A percentile compares a stretch with the other conserved stretches of the same genome.
Evolutionary conservation across 179 eudicot genomes (phyloP).

Genomic region (Actinidia chinensis): DNA sequence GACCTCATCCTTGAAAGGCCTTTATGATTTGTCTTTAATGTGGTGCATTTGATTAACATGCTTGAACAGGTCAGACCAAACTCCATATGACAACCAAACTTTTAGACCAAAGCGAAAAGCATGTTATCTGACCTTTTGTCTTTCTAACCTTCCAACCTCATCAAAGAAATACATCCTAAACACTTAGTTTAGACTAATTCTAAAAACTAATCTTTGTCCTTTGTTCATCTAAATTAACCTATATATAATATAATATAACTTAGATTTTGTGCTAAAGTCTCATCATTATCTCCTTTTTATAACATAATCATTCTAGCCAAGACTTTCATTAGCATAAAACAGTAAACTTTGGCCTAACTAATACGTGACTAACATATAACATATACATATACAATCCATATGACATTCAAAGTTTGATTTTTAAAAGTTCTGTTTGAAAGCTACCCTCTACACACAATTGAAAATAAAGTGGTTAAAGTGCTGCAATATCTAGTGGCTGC

Average conservation of each 20-base stretch:
- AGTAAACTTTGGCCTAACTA: neutral
- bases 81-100: slow-evolving; percentile 12
- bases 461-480: slow-evolving; percentile 18
- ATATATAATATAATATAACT: neutral
- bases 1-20: neutral
- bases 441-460: neutral
- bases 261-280: slow-evolving; percentile 12
- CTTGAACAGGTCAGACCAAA: slow-evolving; percentile 21
- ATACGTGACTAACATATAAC: neutral
- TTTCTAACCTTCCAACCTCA: slow-evolving; percentile 8
- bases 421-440: neutral
- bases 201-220: neutral
- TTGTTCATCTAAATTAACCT: neutral
- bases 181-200: neutral
- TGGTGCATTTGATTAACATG: neutral
- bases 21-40: no score
- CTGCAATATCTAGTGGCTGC: neutral
- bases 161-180: slow-evolving; percentile 1
- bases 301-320: neutral
- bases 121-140: slow-evolving; percentile 5
- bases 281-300: slow-evolving; percentile 5
- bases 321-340: neutral
- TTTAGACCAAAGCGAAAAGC: slow-evolving; percentile 11
- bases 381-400: neutral
- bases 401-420: neutral